Evolutionary conservation across 768 basidiomycete species (phyloP).

Genomic region (Kwoniella bestiolae): DNA sequence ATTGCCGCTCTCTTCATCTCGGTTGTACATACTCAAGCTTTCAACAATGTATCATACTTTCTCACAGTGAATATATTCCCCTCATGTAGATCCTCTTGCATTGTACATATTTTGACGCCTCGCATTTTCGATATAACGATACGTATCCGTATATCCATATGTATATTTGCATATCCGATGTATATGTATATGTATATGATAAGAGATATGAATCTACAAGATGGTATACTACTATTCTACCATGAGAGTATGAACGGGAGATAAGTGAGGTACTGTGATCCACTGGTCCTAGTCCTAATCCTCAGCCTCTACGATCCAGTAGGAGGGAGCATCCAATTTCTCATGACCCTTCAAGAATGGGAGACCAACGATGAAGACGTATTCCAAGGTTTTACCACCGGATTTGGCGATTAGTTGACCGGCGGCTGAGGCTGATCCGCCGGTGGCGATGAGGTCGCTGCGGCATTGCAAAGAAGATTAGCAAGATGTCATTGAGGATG

Average conservation of each 20-base stretch:
- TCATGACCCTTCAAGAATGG: slow-evolving; percentile 63
- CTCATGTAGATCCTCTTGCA: too few species aligned
- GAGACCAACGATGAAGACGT: slow-evolving; percentile 87
- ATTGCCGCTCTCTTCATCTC: too few species aligned
- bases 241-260: too few species aligned
- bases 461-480: background rate
- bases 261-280: too few species aligned
- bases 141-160: background rate
- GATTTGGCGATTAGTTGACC: slow-evolving; percentile 81
- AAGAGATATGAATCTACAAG: background rate
- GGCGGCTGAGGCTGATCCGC: slow-evolving; percentile 91
- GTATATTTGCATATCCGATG: background rate
- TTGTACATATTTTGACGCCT: background rate
- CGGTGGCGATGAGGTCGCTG: slow-evolving; percentile 89
- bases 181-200: background rate
- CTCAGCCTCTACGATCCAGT: slow-evolving; percentile 81
- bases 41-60: too few species aligned
- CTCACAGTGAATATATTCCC: too few species aligned
- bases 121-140: background rate
- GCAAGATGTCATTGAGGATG: background rate
- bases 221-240: background rate
- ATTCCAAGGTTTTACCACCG: slow-evolving; percentile 85
- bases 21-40: too few species aligned
- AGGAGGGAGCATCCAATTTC: slow-evolving; percentile 82
- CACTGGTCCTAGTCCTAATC: too few species aligned